These are phyloP conservation scores for Batkoa obscura DNA, from an alignment of 371 early-diverging fungal species.

Conservation along the genomic window DNA sequence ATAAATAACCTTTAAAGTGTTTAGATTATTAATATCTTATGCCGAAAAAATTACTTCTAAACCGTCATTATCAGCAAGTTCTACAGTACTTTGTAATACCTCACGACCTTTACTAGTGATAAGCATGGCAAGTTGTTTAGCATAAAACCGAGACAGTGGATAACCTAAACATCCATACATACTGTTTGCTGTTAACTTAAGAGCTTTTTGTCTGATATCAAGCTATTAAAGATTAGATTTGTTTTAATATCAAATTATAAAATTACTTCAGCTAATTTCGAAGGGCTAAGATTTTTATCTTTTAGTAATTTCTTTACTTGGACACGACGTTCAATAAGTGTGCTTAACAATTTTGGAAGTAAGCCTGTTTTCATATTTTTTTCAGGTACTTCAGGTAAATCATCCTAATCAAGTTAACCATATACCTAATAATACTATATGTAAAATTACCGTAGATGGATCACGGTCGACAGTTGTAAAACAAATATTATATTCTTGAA, in stretches of 20 bases:
- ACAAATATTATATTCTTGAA: conserved; percentile 99
- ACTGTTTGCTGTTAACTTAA: conserved; percentile 98
- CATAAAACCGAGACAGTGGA: conserved; percentile 90
- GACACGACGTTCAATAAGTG: conserved; percentile 78
- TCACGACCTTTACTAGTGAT: conserved; percentile 97
- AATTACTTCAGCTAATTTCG: conserved; percentile 35
- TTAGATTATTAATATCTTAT: no score
- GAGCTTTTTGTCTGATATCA: conserved; percentile 91
- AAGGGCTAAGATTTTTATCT: conserved; percentile 28
- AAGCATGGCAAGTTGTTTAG: conserved; percentile 94
- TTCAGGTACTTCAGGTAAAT: conserved; percentile 61
- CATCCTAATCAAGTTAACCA: conserved; percentile 17
- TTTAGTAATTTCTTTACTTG: conserved; percentile 88
- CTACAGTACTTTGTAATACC: conserved; percentile 88
- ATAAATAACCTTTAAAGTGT: conserved; percentile 67
- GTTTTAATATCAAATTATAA: background rate
- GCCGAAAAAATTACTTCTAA: conserved; percentile 33
- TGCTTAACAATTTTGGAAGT: conserved; percentile 78
- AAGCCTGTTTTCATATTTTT: conserved; percentile 46
- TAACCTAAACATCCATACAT: conserved; percentile 99
- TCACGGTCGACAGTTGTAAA: conserved; percentile 81
- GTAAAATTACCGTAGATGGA: conserved; percentile 2
- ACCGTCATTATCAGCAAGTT: conserved; percentile 53
- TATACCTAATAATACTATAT: background rate
- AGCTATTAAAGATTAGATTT: conserved; percentile 20